Evolutionary conservation across 371 early-diverging fungal genomes (phyloP).

Genomic region (Mucor racemosus): DNA sequence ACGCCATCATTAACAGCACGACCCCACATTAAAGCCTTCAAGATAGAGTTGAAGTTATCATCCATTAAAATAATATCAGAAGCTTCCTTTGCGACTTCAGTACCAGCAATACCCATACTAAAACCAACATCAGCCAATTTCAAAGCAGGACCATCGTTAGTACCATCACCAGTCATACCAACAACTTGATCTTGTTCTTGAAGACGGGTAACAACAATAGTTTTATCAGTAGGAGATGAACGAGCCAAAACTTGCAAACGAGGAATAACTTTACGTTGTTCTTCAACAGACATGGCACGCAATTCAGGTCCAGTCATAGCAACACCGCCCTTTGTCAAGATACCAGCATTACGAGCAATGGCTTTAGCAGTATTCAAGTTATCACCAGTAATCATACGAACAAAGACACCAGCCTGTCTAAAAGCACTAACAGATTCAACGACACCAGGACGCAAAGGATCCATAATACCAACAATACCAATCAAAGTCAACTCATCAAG

Average conservation of each 20-base stretch:
- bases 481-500: constrained; percentile 69
- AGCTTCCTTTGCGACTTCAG: constrained; percentile 97
- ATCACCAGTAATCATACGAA: constrained; percentile 98
- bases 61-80: constrained; percentile 94
- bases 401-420: constrained; percentile 89
- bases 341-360: constrained; percentile 89
- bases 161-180: constrained; percentile 97
- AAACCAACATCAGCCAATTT: constrained; percentile 97
- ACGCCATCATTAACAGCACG: constrained; percentile 94
- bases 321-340: constrained; percentile 81
- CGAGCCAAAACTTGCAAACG: constrained; percentile 92
- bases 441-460: constrained; percentile 91
- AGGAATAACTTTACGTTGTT: constrained; percentile 82
- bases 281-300: constrained; percentile 74
- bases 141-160: constrained; percentile 97
- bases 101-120: constrained; percentile 97
- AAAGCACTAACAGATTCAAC: constrained; percentile 81
- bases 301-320: constrained; percentile 92
- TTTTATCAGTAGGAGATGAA: constrained; percentile 93
- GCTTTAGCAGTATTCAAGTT: constrained; percentile 88
- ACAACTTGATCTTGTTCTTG: constrained; percentile 92
- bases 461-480: constrained; percentile 91
- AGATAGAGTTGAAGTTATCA: constrained; percentile 92
- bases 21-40: constrained; percentile 94
- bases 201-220: constrained; percentile 83